A percentile compares a stretch with the other conserved stretches of the same genome.
phyloP scores from a whole-genome alignment of 2,329 filamentous ascomycete genomes.

The Conoideocrella luteorostrata region DNA sequence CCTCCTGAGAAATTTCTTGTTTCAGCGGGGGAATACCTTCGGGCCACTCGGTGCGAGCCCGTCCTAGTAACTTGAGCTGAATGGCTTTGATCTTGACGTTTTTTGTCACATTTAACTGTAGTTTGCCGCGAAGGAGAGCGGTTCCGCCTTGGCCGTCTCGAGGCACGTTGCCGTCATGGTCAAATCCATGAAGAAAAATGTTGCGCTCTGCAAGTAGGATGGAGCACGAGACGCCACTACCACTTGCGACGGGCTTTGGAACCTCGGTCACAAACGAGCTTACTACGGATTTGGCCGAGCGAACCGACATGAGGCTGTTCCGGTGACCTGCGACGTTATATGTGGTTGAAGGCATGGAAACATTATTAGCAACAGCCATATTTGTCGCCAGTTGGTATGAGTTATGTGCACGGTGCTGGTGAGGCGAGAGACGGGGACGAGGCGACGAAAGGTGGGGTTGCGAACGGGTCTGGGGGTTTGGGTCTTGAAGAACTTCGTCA shows the following conservation, averaged over 20 bases:
- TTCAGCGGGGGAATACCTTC: slow-evolving; percentile 90
- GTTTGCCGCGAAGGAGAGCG: slow-evolving; percentile 76
- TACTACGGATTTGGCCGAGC: slow-evolving; percentile 44
- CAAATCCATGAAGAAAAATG: slow-evolving; percentile 72
- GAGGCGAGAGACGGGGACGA: slow-evolving; percentile 1
- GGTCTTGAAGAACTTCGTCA: slow-evolving; percentile 21
- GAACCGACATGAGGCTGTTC: slow-evolving; percentile 45
- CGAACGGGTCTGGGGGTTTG: background rate
- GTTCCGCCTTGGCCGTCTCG: slow-evolving; percentile 59
- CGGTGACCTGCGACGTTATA: slow-evolving; percentile 29
- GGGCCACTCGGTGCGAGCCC: slow-evolving; percentile 89
- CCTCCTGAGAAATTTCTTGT: slow-evolving; percentile 74
- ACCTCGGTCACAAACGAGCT: slow-evolving; percentile 48
- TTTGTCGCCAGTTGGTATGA: slow-evolving; percentile 4
- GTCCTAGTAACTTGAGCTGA: slow-evolving; percentile 77
- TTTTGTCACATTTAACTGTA: slow-evolving; percentile 79
- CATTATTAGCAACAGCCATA: slow-evolving; percentile 19
- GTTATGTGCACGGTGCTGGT: background rate
- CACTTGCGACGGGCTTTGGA: slow-evolving; percentile 70
- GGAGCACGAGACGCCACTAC: slow-evolving; percentile 67
- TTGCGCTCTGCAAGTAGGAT: slow-evolving; percentile 75
- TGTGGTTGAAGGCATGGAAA: slow-evolving; percentile 14
- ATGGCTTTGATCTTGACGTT: slow-evolving; percentile 90
- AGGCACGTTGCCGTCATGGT: slow-evolving; percentile 54
- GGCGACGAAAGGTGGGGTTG: slow-evolving; percentile 5